Conservation (phyloP, 495 filamentous ascomycete species). For the Neurospora sp. region DNA sequence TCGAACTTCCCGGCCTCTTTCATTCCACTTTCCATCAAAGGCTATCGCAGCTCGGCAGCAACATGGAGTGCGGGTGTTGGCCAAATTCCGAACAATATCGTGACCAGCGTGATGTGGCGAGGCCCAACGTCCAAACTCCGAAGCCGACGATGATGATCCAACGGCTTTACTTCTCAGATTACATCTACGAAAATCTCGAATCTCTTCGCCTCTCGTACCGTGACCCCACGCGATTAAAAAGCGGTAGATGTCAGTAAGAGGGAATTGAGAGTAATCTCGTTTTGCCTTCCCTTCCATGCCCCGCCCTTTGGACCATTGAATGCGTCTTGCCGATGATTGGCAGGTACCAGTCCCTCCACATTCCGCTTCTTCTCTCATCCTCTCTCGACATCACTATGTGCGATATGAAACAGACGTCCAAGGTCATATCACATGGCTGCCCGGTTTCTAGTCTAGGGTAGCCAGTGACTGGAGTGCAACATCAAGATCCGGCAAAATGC, state of each 20-base stretch:
- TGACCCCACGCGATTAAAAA: too few species aligned
- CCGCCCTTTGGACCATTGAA: not conserved
- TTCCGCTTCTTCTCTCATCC: not conserved
- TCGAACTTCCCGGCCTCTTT: too few species aligned
- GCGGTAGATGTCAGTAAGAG: too few species aligned
- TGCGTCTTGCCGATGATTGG: not conserved
- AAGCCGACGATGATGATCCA: too few species aligned
- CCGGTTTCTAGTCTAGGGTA: not conserved
- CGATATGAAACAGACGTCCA: not conserved
- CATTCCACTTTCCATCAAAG: not conserved
- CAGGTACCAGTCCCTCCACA: not conserved
- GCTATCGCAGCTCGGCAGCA: not conserved
- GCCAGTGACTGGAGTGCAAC: not conserved
- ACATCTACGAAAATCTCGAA: too few species aligned
- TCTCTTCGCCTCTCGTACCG: too few species aligned
- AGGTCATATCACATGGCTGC: not conserved
- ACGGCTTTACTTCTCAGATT: too few species aligned
- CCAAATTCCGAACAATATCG: too few species aligned
- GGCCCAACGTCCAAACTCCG: too few species aligned
- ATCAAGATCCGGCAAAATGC: slow-evolving; percentile 6
- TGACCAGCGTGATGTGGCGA: too few species aligned
- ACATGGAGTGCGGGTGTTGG: too few species aligned
- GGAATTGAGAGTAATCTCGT: too few species aligned
- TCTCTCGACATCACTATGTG: not conserved
- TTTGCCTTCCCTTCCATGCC: not conserved